Conservation (phyloP, 2,329 filamentous ascomycete genomes). For the Pseudohalonectria lignicola region DNA sequence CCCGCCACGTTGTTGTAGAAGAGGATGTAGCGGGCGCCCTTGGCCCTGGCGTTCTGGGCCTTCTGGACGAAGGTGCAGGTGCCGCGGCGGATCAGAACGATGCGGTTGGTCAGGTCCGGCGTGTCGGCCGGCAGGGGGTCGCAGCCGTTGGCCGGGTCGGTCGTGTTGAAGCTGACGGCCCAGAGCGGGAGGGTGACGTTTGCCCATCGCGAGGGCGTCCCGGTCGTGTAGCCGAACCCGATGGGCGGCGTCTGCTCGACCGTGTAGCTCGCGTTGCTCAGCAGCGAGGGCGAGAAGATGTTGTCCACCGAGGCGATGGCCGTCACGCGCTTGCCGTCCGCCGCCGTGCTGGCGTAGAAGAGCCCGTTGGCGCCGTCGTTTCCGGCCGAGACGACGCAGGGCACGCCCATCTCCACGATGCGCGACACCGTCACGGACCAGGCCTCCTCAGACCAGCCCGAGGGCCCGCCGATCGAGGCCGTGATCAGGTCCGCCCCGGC, state of each 20-base stretch:
- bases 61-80: conserved; percentile 42
- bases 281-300: conserved; percentile 26
- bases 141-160: conserved; percentile 38
- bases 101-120: conserved; percentile 42
- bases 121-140: conserved; percentile 36
- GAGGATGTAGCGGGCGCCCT: conserved; percentile 49
- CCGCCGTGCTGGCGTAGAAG: conserved; percentile 37
- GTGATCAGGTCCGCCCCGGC: conserved; percentile 48
- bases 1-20: conserved; percentile 48
- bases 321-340: conserved; percentile 33
- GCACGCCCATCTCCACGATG: conserved; percentile 40
- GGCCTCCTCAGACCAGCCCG: conserved; percentile 40
- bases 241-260: conserved; percentile 18
- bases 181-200: conserved; percentile 37
- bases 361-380: conserved; percentile 31
- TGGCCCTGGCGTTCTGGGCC: conserved; percentile 36
- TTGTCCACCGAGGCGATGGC: conserved; percentile 41
- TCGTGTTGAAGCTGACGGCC: conserved; percentile 36
- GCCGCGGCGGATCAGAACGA: conserved; percentile 50
- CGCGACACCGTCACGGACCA: conserved; percentile 38
- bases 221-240: conserved; percentile 30
- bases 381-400: conserved; percentile 28
- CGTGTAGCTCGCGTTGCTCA: conserved; percentile 28
- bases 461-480: conserved; percentile 38
- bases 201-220: conserved; percentile 28